phyloP scores from a whole-genome alignment of 1,284 basidiomycete species.

The Ustilago hordei region DNA sequence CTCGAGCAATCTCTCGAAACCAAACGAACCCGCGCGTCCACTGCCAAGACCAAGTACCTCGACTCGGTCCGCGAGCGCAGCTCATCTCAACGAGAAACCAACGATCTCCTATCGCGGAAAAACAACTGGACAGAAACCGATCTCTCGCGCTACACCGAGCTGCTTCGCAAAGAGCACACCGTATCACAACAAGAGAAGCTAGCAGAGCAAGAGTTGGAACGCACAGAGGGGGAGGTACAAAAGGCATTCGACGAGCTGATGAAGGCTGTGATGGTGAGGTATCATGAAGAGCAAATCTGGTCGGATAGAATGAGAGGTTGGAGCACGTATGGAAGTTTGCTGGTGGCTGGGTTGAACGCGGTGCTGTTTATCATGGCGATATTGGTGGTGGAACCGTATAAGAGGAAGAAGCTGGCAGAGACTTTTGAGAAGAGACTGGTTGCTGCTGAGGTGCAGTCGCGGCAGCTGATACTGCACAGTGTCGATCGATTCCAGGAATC shows the following conservation, averaged over 20 bases:
- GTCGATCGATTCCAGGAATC: constrained; percentile 45
- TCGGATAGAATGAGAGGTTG: constrained; percentile 60
- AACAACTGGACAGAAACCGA: constrained; percentile 60
- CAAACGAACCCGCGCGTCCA: constrained; percentile 7
- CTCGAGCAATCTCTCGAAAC: constrained; percentile 32
- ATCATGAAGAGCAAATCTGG: constrained; percentile 68
- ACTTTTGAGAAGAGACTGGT: constrained; percentile 63
- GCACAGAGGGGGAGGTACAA: constrained; percentile 52
- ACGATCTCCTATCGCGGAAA: constrained; percentile 64
- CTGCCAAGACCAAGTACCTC: constrained; percentile 52
- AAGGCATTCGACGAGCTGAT: constrained; percentile 62
- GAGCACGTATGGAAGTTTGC: constrained; percentile 60
- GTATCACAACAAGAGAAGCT: constrained; percentile 46
- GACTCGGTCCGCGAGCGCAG: constrained; percentile 51
- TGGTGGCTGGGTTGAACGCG: constrained; percentile 63
- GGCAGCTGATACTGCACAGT: constrained; percentile 40
- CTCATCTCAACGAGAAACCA: constrained; percentile 56
- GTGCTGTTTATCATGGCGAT: constrained; percentile 65
- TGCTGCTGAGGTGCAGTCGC: constrained; percentile 51
- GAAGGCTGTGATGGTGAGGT: constrained; percentile 61
- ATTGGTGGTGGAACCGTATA: constrained; percentile 67
- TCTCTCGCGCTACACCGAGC: constrained; percentile 57
- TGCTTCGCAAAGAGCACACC: constrained; percentile 62
- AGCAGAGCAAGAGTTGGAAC: constrained; percentile 54
- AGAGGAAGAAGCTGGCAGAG: constrained; percentile 64